phyloP scores from a whole-genome alignment of 2,329 filamentous ascomycete species.

The Bipolaris cookei region DNA sequence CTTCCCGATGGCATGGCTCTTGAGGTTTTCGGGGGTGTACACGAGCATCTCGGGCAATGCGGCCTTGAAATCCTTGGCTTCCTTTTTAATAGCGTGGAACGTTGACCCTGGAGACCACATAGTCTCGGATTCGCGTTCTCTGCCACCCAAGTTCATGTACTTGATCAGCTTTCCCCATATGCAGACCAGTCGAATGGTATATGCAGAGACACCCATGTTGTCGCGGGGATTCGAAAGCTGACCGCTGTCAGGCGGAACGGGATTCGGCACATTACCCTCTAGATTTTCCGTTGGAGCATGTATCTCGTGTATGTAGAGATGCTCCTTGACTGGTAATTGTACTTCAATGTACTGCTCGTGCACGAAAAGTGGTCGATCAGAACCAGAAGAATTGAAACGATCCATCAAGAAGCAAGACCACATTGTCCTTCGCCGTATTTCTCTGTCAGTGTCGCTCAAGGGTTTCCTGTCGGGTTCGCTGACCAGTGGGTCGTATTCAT shows the following conservation, averaged over 20 bases:
- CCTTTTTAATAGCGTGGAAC: slow-evolving; percentile 72
- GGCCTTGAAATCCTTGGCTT: slow-evolving; percentile 72
- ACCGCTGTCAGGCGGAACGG: slow-evolving; percentile 67
- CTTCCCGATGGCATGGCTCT: slow-evolving; percentile 81
- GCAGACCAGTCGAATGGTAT: slow-evolving; percentile 82
- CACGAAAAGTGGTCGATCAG: slow-evolving; percentile 88
- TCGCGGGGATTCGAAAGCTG: slow-evolving; percentile 70
- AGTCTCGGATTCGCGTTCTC: slow-evolving; percentile 74
- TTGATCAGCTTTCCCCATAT: slow-evolving; percentile 90
- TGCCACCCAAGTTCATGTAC: slow-evolving; percentile 89
- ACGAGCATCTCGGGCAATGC: slow-evolving; percentile 73
- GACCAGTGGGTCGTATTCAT: slow-evolving; percentile 79
- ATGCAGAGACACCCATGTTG: slow-evolving; percentile 94
- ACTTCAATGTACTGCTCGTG: slow-evolving; percentile 88
- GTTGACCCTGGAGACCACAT: slow-evolving; percentile 85
- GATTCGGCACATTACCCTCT: slow-evolving; percentile 71
- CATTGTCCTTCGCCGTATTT: slow-evolving; percentile 93
- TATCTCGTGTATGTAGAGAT: slow-evolving; percentile 88
- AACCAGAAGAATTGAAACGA: slow-evolving; percentile 94
- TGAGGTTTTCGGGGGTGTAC: slow-evolving; percentile 82
- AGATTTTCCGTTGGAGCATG: slow-evolving; percentile 85
- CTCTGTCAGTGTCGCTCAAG: slow-evolving; percentile 88
- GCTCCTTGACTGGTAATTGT: slow-evolving; percentile 88
- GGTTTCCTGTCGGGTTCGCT: slow-evolving; percentile 65
- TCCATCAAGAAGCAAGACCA: slow-evolving; percentile 99